Evolutionary conservation across 306 rosid species (phyloP).

Genomic region (Prinsepia uniflora): DNA sequence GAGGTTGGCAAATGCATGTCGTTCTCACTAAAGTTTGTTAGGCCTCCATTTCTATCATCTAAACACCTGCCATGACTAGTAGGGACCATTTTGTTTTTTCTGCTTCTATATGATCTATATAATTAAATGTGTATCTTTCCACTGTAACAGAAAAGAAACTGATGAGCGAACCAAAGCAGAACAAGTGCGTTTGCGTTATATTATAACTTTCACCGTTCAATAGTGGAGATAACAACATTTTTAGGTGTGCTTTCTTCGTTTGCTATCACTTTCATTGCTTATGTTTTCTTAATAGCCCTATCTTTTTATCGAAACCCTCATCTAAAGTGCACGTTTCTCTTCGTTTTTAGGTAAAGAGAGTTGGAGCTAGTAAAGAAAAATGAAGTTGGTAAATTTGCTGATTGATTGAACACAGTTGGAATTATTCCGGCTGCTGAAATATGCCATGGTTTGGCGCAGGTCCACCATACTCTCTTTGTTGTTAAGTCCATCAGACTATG

Average conservation of each 20-base stretch:
- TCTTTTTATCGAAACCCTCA: background rate
- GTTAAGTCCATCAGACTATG: slow-evolving; percentile 5
- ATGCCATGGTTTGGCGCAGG: slow-evolving; percentile 18
- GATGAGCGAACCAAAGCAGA: slow-evolving; percentile 37
- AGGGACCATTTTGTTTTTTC: slow-evolving; percentile 4
- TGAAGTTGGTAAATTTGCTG: slow-evolving; percentile 25
- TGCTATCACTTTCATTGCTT: slow-evolving; percentile 13
- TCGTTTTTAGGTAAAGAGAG: slow-evolving; percentile 24
- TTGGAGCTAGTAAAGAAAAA: slow-evolving; percentile 30
- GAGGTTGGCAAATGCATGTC: background rate
- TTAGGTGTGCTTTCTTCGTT: slow-evolving; percentile 22
- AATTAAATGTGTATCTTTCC: slow-evolving; percentile 12
- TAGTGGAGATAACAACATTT: slow-evolving; percentile 26
- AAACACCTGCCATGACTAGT: slow-evolving; percentile 8
- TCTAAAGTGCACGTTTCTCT: background rate
- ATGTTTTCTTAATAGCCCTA: background rate
- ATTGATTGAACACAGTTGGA: slow-evolving; percentile 13
- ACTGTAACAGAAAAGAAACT: slow-evolving; percentile 70
- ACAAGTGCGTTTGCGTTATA: slow-evolving; percentile 71
- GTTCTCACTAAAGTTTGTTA: background rate
- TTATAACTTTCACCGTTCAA: slow-evolving; percentile 43
- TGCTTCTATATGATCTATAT: slow-evolving; percentile 3
- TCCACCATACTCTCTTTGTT: slow-evolving; percentile 1
- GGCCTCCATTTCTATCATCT: background rate
- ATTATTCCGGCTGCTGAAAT: slow-evolving; percentile 1